These are phyloP conservation scores for Astrothelium macrocarpum DNA, from an alignment of 495 filamentous ascomycete genomes.

Conservation along the genomic window DNA sequence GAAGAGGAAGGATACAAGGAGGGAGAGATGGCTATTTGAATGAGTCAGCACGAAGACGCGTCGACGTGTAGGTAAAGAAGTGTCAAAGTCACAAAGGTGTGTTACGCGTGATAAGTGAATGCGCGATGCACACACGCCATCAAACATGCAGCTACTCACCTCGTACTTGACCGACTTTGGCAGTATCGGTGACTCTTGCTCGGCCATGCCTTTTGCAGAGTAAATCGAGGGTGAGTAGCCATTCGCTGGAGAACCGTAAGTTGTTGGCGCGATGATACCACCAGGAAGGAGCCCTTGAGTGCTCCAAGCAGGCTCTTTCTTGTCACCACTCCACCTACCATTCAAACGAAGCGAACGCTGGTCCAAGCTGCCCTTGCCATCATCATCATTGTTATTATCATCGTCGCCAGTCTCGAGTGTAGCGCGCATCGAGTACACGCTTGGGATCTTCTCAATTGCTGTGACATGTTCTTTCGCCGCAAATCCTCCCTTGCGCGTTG, in stretches of 20 bases:
- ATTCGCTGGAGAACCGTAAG: not conserved
- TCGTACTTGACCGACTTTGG: not conserved
- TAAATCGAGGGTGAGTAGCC: constrained; percentile 14
- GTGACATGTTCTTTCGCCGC: constrained; percentile 12
- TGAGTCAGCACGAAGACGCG: too few relatives aligned
- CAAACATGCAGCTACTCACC: not conserved
- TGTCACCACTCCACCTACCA: constrained; percentile 6
- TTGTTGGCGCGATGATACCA: constrained; percentile 10
- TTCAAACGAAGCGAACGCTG: not conserved
- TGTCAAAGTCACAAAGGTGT: not conserved
- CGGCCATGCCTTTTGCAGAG: not conserved
- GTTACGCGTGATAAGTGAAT: not conserved
- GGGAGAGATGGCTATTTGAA: not conserved
- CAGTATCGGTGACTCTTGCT: not conserved
- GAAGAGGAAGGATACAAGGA: constrained; percentile 1
- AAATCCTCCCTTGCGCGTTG: constrained; percentile 12
- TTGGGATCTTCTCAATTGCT: constrained; percentile 12
- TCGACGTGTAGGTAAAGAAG: not conserved
- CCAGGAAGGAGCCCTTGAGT: constrained; percentile 10
- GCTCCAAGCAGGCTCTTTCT: not conserved
- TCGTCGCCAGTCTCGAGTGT: constrained; percentile 7
- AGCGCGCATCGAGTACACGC: constrained; percentile 13
- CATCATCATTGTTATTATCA: not conserved
- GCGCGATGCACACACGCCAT: not conserved
- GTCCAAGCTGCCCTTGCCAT: not conserved